These are phyloP conservation scores for Mortierella polycephala DNA, from an alignment of 371 early-diverging fungal genomes.

Conservation along the genomic window DNA sequence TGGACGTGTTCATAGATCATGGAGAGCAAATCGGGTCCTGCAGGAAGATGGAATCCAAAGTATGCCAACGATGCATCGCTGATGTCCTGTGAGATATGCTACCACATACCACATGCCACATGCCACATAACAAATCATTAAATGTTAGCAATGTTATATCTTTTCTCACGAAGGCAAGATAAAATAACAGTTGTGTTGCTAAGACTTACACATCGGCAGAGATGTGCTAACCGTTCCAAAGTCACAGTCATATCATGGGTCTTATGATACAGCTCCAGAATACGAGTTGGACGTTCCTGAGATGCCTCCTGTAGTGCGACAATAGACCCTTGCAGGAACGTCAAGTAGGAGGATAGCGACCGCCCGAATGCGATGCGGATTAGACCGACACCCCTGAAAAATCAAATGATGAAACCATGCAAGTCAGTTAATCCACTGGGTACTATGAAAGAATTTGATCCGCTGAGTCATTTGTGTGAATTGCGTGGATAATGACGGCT, in stretches of 20 bases:
- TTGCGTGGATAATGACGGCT: too few relatives aligned
- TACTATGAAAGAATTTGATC: too few relatives aligned
- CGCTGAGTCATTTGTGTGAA: too few relatives aligned
- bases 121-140: not conserved
- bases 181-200: too few relatives aligned
- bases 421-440: not conserved
- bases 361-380: conserved; percentile 62
- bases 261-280: conserved; percentile 56
- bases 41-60: conserved; percentile 57
- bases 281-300: conserved; percentile 11
- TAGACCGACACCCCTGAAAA: conserved; percentile 56
- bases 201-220: conserved; percentile 47
- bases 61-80: not conserved
- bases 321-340: conserved; percentile 56
- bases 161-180: too few relatives aligned
- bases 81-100: conserved; percentile 26
- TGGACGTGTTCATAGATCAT: conserved; percentile 53
- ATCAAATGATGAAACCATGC: not conserved
- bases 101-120: not conserved
- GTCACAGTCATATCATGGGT: conserved; percentile 31
- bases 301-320: conserved; percentile 38
- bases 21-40: conserved; percentile 58
- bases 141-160: not conserved
- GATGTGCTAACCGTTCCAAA: conserved; percentile 38
- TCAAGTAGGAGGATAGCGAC: conserved; percentile 56